A percentile compares a stretch with the other conserved stretches of the same genome.
phyloP scores from a whole-genome alignment of 2,329 filamentous ascomycete species.

The Alternaria gaisen region DNA sequence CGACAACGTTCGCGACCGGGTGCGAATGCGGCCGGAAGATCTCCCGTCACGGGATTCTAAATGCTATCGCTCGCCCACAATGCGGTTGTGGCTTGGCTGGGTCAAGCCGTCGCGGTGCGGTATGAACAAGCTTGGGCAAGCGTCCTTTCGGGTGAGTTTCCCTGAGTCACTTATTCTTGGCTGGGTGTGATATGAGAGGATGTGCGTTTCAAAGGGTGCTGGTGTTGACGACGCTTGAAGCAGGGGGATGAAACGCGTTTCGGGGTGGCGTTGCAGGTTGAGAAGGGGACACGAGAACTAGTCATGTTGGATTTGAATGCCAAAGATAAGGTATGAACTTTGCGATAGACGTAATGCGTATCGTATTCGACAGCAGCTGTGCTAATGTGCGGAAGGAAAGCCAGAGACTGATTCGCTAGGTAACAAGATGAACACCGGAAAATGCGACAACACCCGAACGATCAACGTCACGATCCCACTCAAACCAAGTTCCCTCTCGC shows the following conservation, averaged over 20 bases:
- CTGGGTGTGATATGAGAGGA: neutral
- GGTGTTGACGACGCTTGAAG: neutral
- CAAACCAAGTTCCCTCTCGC: conserved; percentile 77
- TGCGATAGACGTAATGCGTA: neutral
- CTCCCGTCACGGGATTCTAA: neutral
- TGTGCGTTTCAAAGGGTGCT: neutral
- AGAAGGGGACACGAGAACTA: neutral
- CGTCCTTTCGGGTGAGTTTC: neutral
- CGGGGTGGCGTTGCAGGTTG: conserved; percentile 11
- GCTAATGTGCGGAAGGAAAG: neutral
- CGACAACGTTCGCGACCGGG: neutral
- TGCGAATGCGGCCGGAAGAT: neutral
- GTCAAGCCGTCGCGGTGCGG: conserved; percentile 6
- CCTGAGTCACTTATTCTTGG: neutral
- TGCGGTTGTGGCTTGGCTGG: conserved; percentile 10
- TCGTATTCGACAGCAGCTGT: neutral
- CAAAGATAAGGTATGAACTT: neutral
- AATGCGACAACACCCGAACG: conserved; percentile 7
- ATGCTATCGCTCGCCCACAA: neutral
- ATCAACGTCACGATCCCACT: neutral
- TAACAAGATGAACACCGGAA: conserved; percentile 10
- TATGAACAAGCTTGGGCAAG: neutral
- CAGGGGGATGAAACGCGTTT: conserved; percentile 6
- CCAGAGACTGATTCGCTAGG: neutral
- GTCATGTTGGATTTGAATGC: neutral